Evolutionary conservation across 2,329 filamentous ascomycete species (phyloP).

Genomic region (Pestalotiopsis sp.): DNA sequence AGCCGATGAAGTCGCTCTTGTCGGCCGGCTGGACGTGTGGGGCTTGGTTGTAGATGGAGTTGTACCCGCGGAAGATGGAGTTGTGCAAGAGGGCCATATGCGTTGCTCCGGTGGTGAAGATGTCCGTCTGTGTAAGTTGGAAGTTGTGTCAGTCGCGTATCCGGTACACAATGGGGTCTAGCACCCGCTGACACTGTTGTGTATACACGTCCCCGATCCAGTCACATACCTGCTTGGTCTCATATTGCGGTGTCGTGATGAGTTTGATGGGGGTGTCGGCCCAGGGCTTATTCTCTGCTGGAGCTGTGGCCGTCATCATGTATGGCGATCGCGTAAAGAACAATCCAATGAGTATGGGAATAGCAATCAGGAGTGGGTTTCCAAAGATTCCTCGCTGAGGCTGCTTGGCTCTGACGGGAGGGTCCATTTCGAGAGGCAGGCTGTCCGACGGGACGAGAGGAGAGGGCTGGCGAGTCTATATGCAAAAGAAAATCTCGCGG

Average conservation of each 20-base stretch:
- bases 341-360: constrained; percentile 35
- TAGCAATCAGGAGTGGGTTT: constrained; percentile 32
- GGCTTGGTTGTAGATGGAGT: constrained; percentile 64
- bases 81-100: constrained; percentile 67
- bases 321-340: constrained; percentile 39
- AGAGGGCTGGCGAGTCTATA: background rate
- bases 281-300: constrained; percentile 41
- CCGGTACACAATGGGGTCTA: background rate
- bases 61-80: constrained; percentile 63
- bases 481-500: background rate
- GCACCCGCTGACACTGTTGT: background rate
- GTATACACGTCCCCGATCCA: background rate
- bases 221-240: constrained; percentile 48
- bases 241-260: constrained; percentile 54
- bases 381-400: constrained; percentile 10
- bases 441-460: background rate
- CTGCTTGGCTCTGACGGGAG: constrained; percentile 6
- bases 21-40: constrained; percentile 52
- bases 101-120: constrained; percentile 60
- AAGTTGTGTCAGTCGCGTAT: background rate
- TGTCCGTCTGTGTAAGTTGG: constrained; percentile 45
- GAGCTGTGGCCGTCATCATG: constrained; percentile 37
- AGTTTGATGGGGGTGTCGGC: constrained; percentile 57
- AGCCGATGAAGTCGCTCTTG: constrained; percentile 58
- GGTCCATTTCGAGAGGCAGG: constrained; percentile 8